Conservation (phyloP, 2,329 filamentous ascomycete genomes). For the Ceratocystis albifundus region DNA sequence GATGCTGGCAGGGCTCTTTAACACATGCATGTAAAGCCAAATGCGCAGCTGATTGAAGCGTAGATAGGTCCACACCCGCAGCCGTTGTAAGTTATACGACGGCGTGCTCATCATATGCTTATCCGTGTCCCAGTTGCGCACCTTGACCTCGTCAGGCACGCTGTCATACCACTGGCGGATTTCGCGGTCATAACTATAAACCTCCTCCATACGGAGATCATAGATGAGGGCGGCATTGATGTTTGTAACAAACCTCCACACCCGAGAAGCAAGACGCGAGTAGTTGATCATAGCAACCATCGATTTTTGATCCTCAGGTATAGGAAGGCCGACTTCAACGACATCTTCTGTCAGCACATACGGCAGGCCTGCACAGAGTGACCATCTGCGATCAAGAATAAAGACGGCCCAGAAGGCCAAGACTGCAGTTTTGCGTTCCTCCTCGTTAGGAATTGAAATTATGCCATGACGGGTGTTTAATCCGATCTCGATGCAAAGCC, state of each 20-base stretch:
- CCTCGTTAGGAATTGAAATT: conserved; percentile 54
- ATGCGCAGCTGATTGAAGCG: conserved; percentile 84
- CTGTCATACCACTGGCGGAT: conserved; percentile 77
- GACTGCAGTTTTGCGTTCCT: conserved; percentile 55
- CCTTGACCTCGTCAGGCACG: conserved; percentile 51
- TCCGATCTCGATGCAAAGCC: conserved; percentile 69
- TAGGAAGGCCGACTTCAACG: conserved; percentile 66
- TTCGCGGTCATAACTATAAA: conserved; percentile 70
- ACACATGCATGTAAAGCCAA: conserved; percentile 73
- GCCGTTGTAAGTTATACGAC: conserved; percentile 56
- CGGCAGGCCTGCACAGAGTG: conserved; percentile 77
- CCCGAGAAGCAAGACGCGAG: conserved; percentile 69
- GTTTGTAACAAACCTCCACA: conserved; percentile 70
- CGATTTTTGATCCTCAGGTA: conserved; percentile 58
- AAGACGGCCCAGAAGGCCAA: conserved; percentile 80
- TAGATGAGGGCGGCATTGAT: conserved; percentile 50
- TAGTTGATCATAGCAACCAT: conserved; percentile 76
- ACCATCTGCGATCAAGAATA: conserved; percentile 75
- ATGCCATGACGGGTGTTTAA: conserved; percentile 71
- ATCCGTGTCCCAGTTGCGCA: conserved; percentile 47
- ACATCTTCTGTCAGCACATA: conserved; percentile 78
- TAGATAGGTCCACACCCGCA: conserved; percentile 75
- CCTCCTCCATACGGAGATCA: conserved; percentile 59
- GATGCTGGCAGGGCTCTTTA: conserved; percentile 77
- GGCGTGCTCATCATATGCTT: conserved; percentile 43